Base-by-base conservation (phyloP, 2,329 filamentous ascomycete genomes). In the Rachicladosporium sp. region DNA sequence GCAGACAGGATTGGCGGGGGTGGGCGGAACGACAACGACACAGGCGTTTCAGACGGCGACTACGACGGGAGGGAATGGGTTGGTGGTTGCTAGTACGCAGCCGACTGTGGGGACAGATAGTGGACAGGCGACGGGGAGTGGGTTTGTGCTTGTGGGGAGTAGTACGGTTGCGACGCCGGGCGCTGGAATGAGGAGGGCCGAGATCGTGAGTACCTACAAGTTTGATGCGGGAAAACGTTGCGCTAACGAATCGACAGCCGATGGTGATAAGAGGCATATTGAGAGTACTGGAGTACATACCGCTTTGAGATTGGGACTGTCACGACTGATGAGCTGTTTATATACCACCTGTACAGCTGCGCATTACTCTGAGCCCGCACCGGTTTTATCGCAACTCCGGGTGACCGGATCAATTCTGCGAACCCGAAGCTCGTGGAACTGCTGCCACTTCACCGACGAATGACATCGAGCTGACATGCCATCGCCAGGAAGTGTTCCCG, bases 161-260 rank as follows among this genome's bases (percentile, higher is more conserved):
- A 54, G 47, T 36, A 57, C 53, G 13, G 57, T 59, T 11, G 56
- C 56, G 19, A 57, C 53, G 11, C 51, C 54, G 31, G 56, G 48
- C 29, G 48, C 43, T 31, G 56, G 46, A 3, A 36, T 44, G 21
- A 51, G 51, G 36, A 45, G 43, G 21, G 48, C 45, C 15, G 44
- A 58, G 31, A 46, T 55, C 11, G 57, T 60, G 37, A 55, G 57
- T 55, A 30, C 6, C n/a, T 31, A 9, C 10, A 8, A 13, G 32
- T 31, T 21, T 30, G 10, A 23, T 21, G 11, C n/a, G 12, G 10
- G 12, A 11, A 23, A 32, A 36, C 12, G 4, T 11, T 2, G 31
- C 13, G 33, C 50, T 54, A 37, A 54, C 42, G 27, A 4, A 7
- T 33, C 10, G 5, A 19, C 34, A 58, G 55, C 55, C 55, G 13